phyloP scores from a whole-genome alignment of 805 yeast genomes.

The Saturnispora ahearnii region DNA sequence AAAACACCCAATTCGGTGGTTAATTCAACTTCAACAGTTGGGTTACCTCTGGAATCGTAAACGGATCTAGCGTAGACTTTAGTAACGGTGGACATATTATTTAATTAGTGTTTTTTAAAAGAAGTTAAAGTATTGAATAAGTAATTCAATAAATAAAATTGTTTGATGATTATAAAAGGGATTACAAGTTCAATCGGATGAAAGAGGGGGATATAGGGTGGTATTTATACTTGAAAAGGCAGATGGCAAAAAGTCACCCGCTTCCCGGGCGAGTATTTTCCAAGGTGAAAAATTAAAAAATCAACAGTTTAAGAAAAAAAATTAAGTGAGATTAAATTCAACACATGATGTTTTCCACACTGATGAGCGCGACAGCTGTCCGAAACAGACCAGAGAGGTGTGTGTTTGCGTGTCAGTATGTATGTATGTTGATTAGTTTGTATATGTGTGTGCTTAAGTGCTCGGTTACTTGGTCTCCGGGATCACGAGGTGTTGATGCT shows the following conservation, averaged over 20 bases:
- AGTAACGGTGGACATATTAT: constrained; percentile 49
- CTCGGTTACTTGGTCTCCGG: too few species aligned
- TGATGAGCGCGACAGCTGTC: too few species aligned
- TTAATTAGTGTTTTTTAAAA: background rate
- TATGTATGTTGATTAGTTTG: too few species aligned
- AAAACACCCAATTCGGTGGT: constrained; percentile 86
- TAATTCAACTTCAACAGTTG: constrained; percentile 97
- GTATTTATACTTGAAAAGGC: background rate
- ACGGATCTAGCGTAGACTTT: constrained; percentile 92
- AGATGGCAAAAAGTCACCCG: constrained; percentile 1
- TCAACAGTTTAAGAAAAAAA: too few species aligned
- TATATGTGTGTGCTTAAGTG: too few species aligned
- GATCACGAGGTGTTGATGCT: too few species aligned
- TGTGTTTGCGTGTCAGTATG: too few species aligned
- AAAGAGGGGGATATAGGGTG: background rate
- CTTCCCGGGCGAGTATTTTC: background rate
- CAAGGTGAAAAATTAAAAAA: background rate
- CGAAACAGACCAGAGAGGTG: too few species aligned
- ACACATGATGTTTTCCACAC: too few species aligned
- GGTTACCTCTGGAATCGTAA: constrained; percentile 99
- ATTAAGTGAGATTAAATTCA: too few species aligned
- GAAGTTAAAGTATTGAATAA: background rate
- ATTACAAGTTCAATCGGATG: background rate
- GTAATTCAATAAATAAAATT: background rate
- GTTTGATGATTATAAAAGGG: background rate